Base-by-base conservation (phyloP, 345 rosid genomes). In the Lagerstroemia speciosa region DNA sequence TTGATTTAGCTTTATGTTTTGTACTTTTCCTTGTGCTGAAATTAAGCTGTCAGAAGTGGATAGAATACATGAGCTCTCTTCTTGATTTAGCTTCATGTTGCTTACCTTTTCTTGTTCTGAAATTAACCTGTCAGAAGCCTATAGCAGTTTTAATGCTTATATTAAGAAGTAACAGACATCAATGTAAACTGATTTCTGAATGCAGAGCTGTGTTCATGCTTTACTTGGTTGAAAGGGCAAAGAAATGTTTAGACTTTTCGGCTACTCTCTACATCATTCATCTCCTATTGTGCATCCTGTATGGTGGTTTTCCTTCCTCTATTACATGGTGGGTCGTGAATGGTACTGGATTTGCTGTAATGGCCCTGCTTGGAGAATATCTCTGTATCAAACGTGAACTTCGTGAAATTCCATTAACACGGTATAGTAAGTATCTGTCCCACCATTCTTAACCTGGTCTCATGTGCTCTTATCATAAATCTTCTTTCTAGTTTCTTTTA, bases 261-360 rank as follows among this genome's bases (percentile, higher is more conserved):
- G 96, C 92, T 45, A 91, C 98, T 15, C 65, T 91, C 70, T 89
- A 85, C 63, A 82, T 88, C 75, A 77, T 87, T 34, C 98, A 94
- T 83, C 92, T 94, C 57, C 72, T 85, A 73, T 73, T 88, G 62
- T 94, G 98, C 83, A 81, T 83, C 71, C 46, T 83, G 53, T 91
- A 94, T 76, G 99, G 99, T 72, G 99, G 99, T 72, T 94, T 96
- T 97, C 99, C 99, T 73, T 81, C 92, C 17, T 88, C 98, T 43
- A 68, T 91, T 55, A 84, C 97, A 20, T 94, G 99, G 99, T 94
- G 99, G 98, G 84, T 86, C 70, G 92, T 91, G 17, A 91, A 83
- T 81, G 89, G 82, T 38, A 84, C 89, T 52, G 96, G 96, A 29
- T 78, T 91, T 36, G 95, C 90, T 38, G 79, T 83, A n/a, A 94